A percentile compares a stretch with the other conserved stretches of the same genome.
phyloP scores from a whole-genome alignment of 805 yeast species.

The Lipomyces kockii region DNA sequence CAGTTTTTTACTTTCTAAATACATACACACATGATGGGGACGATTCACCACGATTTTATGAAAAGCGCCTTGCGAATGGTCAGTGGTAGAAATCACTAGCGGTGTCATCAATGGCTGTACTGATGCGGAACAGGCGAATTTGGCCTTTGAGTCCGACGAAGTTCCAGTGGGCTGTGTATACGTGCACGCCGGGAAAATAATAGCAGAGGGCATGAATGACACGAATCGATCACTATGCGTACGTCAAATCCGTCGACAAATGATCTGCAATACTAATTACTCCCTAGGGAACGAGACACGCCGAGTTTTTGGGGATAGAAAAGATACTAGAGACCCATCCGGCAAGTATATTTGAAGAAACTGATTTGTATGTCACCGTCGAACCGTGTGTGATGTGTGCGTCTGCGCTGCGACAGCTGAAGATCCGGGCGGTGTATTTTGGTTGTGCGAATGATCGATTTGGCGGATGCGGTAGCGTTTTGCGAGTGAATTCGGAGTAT shows the following conservation, averaged over 20 bases:
- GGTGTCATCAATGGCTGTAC: background rate
- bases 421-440: slow-evolving; percentile 72
- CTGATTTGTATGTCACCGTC: slow-evolving; percentile 86
- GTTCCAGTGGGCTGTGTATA: slow-evolving; percentile 87
- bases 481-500: slow-evolving; percentile 59
- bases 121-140: slow-evolving; percentile 52
- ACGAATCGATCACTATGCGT: slow-evolving; percentile 78
- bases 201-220: slow-evolving; percentile 81
- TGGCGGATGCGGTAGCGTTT: slow-evolving; percentile 94
- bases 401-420: slow-evolving; percentile 80
- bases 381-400: slow-evolving; percentile 99
- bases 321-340: slow-evolving; percentile 50
- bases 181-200: slow-evolving; percentile 57
- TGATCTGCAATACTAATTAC: background rate
- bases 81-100: slow-evolving; percentile 5
- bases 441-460: slow-evolving; percentile 96
- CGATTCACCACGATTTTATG: slow-evolving; percentile 44
- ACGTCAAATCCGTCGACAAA: slow-evolving; percentile 15
- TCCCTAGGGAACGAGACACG: slow-evolving; percentile 76
- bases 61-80: slow-evolving; percentile 46
- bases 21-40: slow-evolving; percentile 8
- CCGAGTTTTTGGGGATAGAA: slow-evolving; percentile 84
- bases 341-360: slow-evolving; percentile 51
- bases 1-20: background rate
- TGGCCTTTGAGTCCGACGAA: slow-evolving; percentile 69